Percentiles rank a stretch among this genome's conserved stretches.
phyloP scores from a whole-genome alignment of 2,329 filamentous ascomycete species.

The Colletotrichum coccodes region DNA sequence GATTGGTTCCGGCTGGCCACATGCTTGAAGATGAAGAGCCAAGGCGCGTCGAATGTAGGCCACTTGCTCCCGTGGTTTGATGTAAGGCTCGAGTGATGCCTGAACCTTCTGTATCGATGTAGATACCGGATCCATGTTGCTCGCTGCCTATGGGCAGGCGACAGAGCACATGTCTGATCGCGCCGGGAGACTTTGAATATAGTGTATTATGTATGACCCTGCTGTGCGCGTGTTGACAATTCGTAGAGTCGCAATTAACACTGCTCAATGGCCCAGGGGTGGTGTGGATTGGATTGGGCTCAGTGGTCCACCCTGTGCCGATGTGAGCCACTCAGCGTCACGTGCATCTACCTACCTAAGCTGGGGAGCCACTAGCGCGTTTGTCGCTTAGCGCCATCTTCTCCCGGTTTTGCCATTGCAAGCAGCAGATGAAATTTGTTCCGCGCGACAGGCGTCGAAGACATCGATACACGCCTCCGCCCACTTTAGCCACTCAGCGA shows the following conservation, averaged over 20 bases:
- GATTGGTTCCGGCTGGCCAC: slow-evolving; percentile 53
- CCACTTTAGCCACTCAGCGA: slow-evolving; percentile 6
- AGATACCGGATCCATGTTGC: slow-evolving; percentile 40
- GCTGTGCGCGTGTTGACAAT: neutral
- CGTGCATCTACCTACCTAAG: neutral
- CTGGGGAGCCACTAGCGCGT: neutral
- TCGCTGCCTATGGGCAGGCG: neutral
- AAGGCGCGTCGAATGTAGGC: slow-evolving; percentile 65
- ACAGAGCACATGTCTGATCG: neutral
- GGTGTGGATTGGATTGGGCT: slow-evolving; percentile 18
- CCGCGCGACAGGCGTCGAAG: slow-evolving; percentile 17
- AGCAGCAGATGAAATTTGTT: slow-evolving; percentile 31
- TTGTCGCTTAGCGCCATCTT: slow-evolving; percentile 17
- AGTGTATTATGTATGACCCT: neutral
- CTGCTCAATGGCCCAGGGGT: slow-evolving; percentile 3
- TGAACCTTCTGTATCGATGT: slow-evolving; percentile 52
- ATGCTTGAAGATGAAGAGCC: slow-evolving; percentile 62
- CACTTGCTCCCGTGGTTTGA: slow-evolving; percentile 67
- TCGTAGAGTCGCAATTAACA: neutral
- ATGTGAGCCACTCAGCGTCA: neutral
- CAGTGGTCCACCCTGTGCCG: slow-evolving; percentile 8
- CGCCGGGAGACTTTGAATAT: neutral
- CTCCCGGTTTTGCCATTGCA: slow-evolving; percentile 12
- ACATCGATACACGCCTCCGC: slow-evolving; percentile 21
- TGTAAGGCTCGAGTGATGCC: slow-evolving; percentile 58